These are phyloP conservation scores for Brassica cretica DNA, from an alignment of 345 rosid genomes.

Conservation along the genomic window DNA sequence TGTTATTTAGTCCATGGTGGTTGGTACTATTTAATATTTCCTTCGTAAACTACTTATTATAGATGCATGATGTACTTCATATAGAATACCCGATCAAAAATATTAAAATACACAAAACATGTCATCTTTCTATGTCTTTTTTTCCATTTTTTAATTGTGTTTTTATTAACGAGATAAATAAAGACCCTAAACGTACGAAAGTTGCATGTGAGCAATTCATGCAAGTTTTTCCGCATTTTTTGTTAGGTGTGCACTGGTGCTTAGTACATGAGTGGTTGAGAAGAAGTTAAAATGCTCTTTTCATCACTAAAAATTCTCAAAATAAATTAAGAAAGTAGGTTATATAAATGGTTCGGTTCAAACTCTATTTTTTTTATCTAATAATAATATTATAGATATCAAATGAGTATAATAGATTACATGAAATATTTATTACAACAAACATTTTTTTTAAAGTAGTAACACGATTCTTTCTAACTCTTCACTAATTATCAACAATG, in stretches of 20 bases:
- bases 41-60: not conserved
- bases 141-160: too few species aligned
- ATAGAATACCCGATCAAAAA: not conserved
- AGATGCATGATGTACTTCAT: not conserved
- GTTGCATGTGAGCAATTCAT: slow-evolving; percentile 1
- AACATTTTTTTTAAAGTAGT: too few species aligned
- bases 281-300: not conserved
- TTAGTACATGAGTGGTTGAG: not conserved
- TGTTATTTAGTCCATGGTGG: not conserved
- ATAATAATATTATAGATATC: too few species aligned
- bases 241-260: not conserved
- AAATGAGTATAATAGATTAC: too few species aligned
- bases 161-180: not conserved
- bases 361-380: too few species aligned
- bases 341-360: too few species aligned
- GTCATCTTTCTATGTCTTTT: not conserved
- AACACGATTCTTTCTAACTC: too few species aligned
- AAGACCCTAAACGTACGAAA: not conserved
- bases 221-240: not conserved
- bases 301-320: not conserved
- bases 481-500: not conserved
- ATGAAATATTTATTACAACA: too few species aligned
- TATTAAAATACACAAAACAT: not conserved
- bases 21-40: slow-evolving; percentile 7
- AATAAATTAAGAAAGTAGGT: not conserved